phyloP scores from a whole-genome alignment of 345 rosid species.

The Microcos paniculata region DNA sequence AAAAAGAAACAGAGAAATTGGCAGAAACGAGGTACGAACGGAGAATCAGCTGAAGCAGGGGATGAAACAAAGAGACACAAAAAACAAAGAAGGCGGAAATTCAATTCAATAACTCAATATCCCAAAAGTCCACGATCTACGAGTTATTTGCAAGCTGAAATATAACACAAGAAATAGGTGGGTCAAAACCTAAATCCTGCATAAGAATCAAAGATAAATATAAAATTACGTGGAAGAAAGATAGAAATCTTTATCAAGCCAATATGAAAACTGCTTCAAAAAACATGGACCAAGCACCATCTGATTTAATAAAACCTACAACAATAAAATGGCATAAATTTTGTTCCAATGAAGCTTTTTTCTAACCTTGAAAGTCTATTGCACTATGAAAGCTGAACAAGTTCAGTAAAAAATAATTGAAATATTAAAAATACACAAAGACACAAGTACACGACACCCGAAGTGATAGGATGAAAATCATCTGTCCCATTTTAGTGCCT shows the following conservation, averaged over 20 bases:
- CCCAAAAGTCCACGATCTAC: not conserved
- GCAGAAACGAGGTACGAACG: no score
- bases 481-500: no score
- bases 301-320: constrained; percentile 83
- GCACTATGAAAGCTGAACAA: not conserved
- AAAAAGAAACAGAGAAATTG: no score
- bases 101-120: not conserved
- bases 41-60: not conserved
- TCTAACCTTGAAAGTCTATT: constrained; percentile 7
- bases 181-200: constrained; percentile 88
- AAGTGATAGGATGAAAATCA: no score
- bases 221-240: constrained; percentile 4
- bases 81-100: not conserved
- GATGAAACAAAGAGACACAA: not conserved
- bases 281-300: constrained; percentile 75
- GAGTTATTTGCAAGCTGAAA: not conserved
- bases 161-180: not conserved
- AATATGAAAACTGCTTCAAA: constrained; percentile 17
- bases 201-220: constrained; percentile 19
- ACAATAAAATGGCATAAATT: constrained; percentile 5
- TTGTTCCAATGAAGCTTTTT: not conserved
- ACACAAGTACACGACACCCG: no score
- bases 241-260: no score
- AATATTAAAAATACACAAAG: no score
- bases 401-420: no score